Conservation (phyloP, 2,329 filamentous ascomycete species). For the Pestalotiopsis sp. region DNA sequence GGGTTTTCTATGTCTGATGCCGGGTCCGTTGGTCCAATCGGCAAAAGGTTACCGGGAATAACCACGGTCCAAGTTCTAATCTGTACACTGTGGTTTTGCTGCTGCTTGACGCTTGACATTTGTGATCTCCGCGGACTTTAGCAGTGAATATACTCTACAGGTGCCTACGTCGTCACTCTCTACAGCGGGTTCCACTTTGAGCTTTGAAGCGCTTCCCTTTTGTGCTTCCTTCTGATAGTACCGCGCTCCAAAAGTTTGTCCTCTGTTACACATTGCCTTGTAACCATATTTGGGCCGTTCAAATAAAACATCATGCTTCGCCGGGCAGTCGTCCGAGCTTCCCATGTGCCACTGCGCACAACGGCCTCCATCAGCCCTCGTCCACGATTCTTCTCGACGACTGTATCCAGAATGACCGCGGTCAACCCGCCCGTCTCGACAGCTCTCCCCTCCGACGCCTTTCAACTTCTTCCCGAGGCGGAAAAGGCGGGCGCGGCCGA, state of each 20-base stretch:
- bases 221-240: background rate
- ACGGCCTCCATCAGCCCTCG: conserved; percentile 10
- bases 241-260: background rate
- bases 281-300: background rate
- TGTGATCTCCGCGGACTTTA: no score
- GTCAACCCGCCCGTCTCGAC: conserved; percentile 63
- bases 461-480: conserved; percentile 78
- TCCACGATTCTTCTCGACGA: conserved; percentile 38
- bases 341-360: conserved; percentile 20
- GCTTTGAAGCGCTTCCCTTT: no score
- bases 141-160: no score
- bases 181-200: no score
- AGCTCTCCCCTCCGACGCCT: conserved; percentile 69
- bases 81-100: background rate
- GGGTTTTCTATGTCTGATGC: background rate
- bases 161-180: no score
- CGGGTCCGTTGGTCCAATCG: conserved; percentile 5
- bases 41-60: conserved; percentile 8
- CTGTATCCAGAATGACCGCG: conserved; percentile 52
- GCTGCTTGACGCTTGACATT: no score
- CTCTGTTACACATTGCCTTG: background rate
- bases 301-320: conserved; percentile 27
- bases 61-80: conserved; percentile 3
- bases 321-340: conserved; percentile 25
- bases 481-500: conserved; percentile 79